Base-by-base conservation (phyloP, 371 early-diverging fungal genomes). In the Umbelopsis sp. region DNA sequence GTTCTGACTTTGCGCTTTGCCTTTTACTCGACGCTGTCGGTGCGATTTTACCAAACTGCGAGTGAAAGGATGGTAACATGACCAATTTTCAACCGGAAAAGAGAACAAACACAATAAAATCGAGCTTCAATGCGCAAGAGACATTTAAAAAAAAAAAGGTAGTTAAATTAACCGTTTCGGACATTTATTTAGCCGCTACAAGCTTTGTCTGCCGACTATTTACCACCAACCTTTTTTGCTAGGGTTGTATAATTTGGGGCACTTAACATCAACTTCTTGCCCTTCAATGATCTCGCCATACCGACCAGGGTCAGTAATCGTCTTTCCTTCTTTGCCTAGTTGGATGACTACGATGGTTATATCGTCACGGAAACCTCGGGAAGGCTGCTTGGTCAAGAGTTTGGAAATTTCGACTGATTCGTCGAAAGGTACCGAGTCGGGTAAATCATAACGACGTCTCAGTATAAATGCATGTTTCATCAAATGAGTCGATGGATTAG, bases 271-370 rank as follows among this genome's bases (percentile, higher is more conserved):
- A 2, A 79, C 70, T 69, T 76, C 72, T 24, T 75, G 65, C 3
- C 71, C 70, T 22, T 69, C 73, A n/a, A 67, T 45, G 0, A 81
- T 69, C 18, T 78, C 79, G 0, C 79, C 79, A 0, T 75, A 74
- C 14, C 72, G 65, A 20, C 71, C 70, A 16, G 64, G 67, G 8
- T 63, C 65, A 8, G 29, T 50, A 8, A 25, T 24, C 9, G 65
- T 65, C 0, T 45, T 65, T 6, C 66, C 53, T 37, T 50, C 44
- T 14, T 65, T 67, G 24, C 77, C 78, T 51, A 97, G 87, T 48
- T 92, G 90, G 29, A 97, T 80, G 4, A 98, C 93, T 29, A 89
- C 91, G 25, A 96, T 93, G 0, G 98, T 97, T 63, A 98, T 94
- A 72, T 98, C 99, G 76, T 98, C 99, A 12, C 97, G 85, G 74